Conservation (phyloP, 1,139 yeast genomes). For the Hemisphaericaspora xylofermentans region DNA sequence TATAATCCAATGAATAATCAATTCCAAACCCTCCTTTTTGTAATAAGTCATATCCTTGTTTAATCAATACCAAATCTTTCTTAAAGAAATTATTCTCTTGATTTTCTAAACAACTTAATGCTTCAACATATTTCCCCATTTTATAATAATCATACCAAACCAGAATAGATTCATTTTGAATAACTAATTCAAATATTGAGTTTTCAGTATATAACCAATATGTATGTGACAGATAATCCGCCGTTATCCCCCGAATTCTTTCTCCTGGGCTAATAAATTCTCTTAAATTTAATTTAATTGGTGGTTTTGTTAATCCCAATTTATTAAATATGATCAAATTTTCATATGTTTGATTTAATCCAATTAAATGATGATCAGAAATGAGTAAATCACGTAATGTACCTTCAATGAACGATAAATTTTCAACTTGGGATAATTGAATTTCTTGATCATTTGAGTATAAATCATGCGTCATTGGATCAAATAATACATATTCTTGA, state of each 20-base stretch:
- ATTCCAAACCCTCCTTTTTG: constrained; percentile 45
- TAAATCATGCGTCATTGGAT: constrained; percentile 19
- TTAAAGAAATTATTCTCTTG: constrained; percentile 27
- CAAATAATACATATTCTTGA: constrained; percentile 18
- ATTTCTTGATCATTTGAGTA: constrained; percentile 31
- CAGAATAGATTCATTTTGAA: constrained; percentile 66
- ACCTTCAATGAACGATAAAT: constrained; percentile 12
- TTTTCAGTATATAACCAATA: constrained; percentile 20
- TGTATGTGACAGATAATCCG: constrained; percentile 50
- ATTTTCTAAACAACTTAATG: constrained; percentile 48
- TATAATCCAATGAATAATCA: constrained; percentile 17
- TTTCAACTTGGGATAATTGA: constrained; percentile 20
- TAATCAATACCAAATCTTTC: constrained; percentile 55
- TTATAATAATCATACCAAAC: constrained; percentile 76
- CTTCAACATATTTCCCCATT: constrained; percentile 64
- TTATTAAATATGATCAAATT: constrained; percentile 26
- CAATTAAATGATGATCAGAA: constrained; percentile 28
- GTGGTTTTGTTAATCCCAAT: constrained; percentile 18
- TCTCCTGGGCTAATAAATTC: constrained; percentile 25
- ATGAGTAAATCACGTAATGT: constrained; percentile 17
- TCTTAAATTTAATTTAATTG: constrained; percentile 12
- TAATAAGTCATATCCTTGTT: constrained; percentile 62
- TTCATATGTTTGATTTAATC: constrained; percentile 16
- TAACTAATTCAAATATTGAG: constrained; percentile 48
- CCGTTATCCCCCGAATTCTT: constrained; percentile 52